phyloP scores from a whole-genome alignment of 2,329 filamentous ascomycete genomes.

The Dactylellina drechsleri region DNA sequence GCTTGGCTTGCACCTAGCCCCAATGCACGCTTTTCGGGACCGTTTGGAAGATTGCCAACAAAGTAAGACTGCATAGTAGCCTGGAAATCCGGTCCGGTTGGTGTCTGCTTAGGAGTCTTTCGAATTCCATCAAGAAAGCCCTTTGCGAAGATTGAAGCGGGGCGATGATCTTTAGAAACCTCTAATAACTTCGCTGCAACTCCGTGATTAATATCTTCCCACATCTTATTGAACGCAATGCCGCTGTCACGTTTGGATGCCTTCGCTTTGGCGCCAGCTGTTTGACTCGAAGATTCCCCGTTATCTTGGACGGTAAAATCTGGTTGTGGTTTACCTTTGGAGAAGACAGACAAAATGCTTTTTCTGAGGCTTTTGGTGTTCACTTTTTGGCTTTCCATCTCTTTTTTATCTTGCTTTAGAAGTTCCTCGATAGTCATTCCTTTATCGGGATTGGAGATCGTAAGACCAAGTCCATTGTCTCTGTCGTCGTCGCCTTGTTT shows the following conservation, averaged over 20 bases:
- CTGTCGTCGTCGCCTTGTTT: not conserved
- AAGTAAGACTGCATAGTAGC: not conserved
- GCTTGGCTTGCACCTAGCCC: not conserved
- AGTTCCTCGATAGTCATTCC: constrained; percentile 21
- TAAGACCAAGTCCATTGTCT: not conserved
- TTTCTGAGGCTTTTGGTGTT: too few relatives aligned
- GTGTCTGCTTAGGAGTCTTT: not conserved
- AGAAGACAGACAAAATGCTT: too few relatives aligned
- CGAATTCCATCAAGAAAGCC: constrained; percentile 6
- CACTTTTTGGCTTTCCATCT: not conserved
- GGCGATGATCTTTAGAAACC: not conserved
- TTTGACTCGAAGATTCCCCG: not conserved
- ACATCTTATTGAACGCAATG: not conserved
- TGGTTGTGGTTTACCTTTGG: too few relatives aligned
- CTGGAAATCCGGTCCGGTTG: not conserved
- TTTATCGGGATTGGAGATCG: constrained; percentile 2
- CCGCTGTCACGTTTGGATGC: constrained; percentile 1
- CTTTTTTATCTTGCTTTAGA: constrained; percentile 4
- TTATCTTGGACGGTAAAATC: not conserved
- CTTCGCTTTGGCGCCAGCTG: not conserved
- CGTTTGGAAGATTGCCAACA: not conserved
- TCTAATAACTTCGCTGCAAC: constrained; percentile 16
- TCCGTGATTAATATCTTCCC: constrained; percentile 12
- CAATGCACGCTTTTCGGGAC: not conserved
- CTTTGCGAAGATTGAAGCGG: not conserved